These are phyloP conservation scores for Diaporthe aspalathi DNA, from an alignment of 2,329 filamentous ascomycete genomes.

Conservation along the genomic window DNA sequence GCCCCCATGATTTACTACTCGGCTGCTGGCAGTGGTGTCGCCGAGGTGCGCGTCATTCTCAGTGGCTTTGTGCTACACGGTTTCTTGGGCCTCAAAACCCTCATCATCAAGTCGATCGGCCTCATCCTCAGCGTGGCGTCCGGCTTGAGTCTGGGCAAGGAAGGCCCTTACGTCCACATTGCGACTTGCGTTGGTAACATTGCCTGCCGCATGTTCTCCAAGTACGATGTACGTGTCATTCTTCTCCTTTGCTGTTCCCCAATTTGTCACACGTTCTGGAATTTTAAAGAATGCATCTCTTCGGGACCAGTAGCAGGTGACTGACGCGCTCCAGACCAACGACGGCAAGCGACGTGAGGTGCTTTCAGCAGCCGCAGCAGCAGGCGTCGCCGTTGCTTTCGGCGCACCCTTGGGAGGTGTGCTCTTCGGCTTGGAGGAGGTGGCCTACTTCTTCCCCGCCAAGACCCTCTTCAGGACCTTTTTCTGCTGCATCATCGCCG, in stretches of 20 bases:
- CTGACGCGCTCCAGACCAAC: constrained; percentile 63
- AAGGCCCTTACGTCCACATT: constrained; percentile 97
- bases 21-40: constrained; percentile 94
- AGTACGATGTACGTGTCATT: constrained; percentile 72
- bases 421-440: constrained; percentile 93
- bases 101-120: constrained; percentile 85
- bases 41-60: constrained; percentile 97
- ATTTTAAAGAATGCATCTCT: no score
- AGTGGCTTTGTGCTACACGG: constrained; percentile 97
- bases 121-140: constrained; percentile 91
- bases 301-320: no score
- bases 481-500: constrained; percentile 96
- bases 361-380: constrained; percentile 90
- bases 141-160: constrained; percentile 92
- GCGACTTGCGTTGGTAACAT: constrained; percentile 96
- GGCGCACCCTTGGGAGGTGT: constrained; percentile 89
- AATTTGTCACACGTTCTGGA: no score
- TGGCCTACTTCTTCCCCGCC: constrained; percentile 96
- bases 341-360: constrained; percentile 95
- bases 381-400: constrained; percentile 93
- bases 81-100: constrained; percentile 88
- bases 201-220: constrained; percentile 89
- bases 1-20: constrained; percentile 94
- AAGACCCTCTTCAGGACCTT: constrained; percentile 98
- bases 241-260: no score